Percentiles rank a stretch among this genome's conserved stretches.
Conservation (phyloP, 2,329 filamentous ascomycete genomes). For the Anisogramma anomala region DNA sequence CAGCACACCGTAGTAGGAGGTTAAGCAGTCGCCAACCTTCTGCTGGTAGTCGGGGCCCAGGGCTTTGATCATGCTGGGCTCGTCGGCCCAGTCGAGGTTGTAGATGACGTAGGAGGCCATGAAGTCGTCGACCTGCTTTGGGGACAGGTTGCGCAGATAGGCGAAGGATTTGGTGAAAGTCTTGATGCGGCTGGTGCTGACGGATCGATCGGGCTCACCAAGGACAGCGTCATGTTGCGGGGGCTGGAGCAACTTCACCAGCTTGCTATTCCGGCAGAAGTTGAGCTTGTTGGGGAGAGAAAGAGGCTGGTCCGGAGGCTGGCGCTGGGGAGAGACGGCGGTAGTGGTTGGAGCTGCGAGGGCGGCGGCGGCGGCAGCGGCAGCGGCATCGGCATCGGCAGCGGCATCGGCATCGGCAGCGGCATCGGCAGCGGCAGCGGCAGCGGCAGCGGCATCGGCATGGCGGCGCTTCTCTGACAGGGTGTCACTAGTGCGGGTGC, state of each 20-base stretch:
- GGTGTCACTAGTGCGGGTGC: slow-evolving; percentile 25
- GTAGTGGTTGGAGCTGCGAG: too few species aligned
- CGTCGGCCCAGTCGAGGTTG: slow-evolving; percentile 42
- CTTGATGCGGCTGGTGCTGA: slow-evolving; percentile 35
- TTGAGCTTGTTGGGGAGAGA: neutral
- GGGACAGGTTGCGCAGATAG: slow-evolving; percentile 35
- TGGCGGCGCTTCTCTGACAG: slow-evolving; percentile 21
- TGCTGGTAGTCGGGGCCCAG: slow-evolving; percentile 38
- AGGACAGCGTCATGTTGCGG: slow-evolving; percentile 1
- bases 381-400: too few species aligned
- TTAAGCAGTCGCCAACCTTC: slow-evolving; percentile 39
- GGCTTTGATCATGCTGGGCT: slow-evolving; percentile 33
- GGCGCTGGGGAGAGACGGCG: too few species aligned
- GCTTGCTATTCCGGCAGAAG: slow-evolving; percentile 9
- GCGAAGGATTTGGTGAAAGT: slow-evolving; percentile 39
- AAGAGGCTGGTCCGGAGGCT: slow-evolving; percentile 6
- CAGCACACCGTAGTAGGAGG: slow-evolving; percentile 40
- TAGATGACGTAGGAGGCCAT: slow-evolving; percentile 47
- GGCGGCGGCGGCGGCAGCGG: too few species aligned
- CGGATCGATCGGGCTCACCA: slow-evolving; percentile 30
- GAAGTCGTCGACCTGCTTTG: slow-evolving; percentile 41
- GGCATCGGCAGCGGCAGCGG: too few species aligned
- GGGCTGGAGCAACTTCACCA: neutral
- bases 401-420: too few species aligned
- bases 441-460: slow-evolving; percentile 9